phyloP scores from a whole-genome alignment of 2,329 filamentous ascomycete genomes.

The Aspergillus flavus region DNA sequence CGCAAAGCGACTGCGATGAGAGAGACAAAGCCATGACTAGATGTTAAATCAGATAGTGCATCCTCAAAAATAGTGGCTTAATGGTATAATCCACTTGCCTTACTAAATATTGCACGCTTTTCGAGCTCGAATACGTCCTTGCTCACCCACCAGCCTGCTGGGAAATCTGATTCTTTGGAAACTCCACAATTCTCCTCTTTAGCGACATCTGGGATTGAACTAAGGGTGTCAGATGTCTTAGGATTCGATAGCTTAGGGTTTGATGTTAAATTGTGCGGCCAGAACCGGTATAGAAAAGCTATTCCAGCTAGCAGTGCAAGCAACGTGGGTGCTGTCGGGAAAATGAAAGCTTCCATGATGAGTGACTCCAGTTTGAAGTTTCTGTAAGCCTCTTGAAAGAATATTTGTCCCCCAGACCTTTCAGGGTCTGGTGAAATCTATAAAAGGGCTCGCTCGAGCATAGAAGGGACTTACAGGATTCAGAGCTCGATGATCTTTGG shows the following conservation, averaged over 20 bases:
- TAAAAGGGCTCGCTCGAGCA: neutral
- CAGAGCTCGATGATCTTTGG: neutral
- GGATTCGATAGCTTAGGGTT: neutral
- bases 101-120: slow-evolving; percentile 53
- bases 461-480: neutral
- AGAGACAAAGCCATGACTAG: slow-evolving; percentile 41
- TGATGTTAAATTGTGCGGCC: neutral
- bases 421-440: neutral
- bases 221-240: neutral
- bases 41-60: neutral
- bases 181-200: slow-evolving; percentile 22
- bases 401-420: neutral
- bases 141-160: slow-evolving; percentile 42
- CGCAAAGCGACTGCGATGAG: slow-evolving; percentile 48
- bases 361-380: neutral
- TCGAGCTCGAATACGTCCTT: slow-evolving; percentile 51
- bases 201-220: neutral
- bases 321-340: slow-evolving; percentile 4
- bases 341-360: neutral
- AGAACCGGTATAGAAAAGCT: slow-evolving; percentile 17
- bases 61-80: neutral
- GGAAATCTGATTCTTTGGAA: slow-evolving; percentile 45
- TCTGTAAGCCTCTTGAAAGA: neutral
- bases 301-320: slow-evolving; percentile 13
- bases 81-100: slow-evolving; percentile 33